Evolutionary conservation across 768 basidiomycete genomes (phyloP).

Genomic region (Rhizopogon vinicolor): DNA sequence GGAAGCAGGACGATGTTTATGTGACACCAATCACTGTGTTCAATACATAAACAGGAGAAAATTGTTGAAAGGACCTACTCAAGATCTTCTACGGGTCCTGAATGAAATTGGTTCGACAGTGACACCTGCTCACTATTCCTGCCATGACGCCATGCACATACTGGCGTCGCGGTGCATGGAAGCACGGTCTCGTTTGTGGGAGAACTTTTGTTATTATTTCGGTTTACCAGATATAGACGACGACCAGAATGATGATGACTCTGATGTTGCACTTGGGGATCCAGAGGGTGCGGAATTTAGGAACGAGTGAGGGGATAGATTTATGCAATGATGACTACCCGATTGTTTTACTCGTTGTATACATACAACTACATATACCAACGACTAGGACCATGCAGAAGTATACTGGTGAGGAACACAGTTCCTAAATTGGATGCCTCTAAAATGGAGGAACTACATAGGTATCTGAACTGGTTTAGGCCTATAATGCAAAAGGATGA

Average conservation of each 20-base stretch:
- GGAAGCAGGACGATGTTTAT: background rate
- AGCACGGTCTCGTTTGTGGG: background rate
- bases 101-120: background rate
- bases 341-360: too few relatives aligned
- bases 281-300: background rate
- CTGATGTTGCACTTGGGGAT: background rate
- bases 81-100: background rate
- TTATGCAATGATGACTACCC: too few relatives aligned
- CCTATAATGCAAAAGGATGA: too few relatives aligned
- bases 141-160: background rate
- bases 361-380: too few relatives aligned
- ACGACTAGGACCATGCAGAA: too few relatives aligned
- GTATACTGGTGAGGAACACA: too few relatives aligned
- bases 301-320: background rate
- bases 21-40: background rate
- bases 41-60: background rate
- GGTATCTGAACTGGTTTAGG: too few relatives aligned
- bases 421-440: too few relatives aligned
- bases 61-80: background rate
- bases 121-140: background rate
- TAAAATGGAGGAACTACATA: too few relatives aligned
- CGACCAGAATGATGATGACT: background rate
- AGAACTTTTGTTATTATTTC: background rate
- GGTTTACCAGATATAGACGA: background rate
- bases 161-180: background rate